A percentile compares a stretch with the other conserved stretches of the same genome.
Evolutionary conservation across 768 basidiomycete species (phyloP).

Genomic region (Tylopilus intermedius): DNA sequence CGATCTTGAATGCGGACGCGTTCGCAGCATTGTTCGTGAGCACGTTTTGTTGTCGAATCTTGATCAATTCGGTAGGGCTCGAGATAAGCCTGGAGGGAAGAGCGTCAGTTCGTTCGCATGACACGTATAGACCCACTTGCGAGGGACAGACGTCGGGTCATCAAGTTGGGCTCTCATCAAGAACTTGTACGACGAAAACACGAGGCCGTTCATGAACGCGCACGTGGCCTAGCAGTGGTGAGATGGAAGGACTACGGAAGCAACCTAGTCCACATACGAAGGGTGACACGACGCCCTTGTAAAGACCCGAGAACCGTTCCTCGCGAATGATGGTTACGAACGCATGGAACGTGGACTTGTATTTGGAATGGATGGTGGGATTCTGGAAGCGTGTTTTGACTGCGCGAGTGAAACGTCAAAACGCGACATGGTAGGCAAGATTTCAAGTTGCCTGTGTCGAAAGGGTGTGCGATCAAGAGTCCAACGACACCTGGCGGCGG

Average conservation of each 20-base stretch:
- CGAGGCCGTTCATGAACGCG: slow-evolving; percentile 62
- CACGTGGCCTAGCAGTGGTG: background rate
- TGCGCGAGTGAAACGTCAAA: slow-evolving; percentile 14
- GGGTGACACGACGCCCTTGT: slow-evolving; percentile 72
- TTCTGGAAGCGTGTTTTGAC: slow-evolving; percentile 39
- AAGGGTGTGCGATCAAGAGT: too few species aligned
- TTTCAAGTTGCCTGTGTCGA: too few species aligned
- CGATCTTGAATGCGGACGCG: slow-evolving; percentile 50
- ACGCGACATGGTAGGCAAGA: background rate
- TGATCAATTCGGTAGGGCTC: slow-evolving; percentile 82
- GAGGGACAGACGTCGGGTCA: slow-evolving; percentile 38
- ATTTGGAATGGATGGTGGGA: too few species aligned
- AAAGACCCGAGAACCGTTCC: slow-evolving; percentile 64
- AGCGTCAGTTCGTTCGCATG: background rate
- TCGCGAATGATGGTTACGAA: slow-evolving; percentile 32
- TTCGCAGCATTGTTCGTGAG: slow-evolving; percentile 29
- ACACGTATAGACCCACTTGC: slow-evolving; percentile 45
- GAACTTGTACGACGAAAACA: slow-evolving; percentile 50
- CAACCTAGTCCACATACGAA: slow-evolving; percentile 49
- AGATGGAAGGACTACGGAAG: slow-evolving; percentile 46
- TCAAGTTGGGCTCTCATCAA: slow-evolving; percentile 51
- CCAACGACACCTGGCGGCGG: too few species aligned
- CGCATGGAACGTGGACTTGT: background rate
- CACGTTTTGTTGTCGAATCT: slow-evolving; percentile 74
- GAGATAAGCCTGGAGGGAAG: slow-evolving; percentile 55